Conservation (phyloP, 129 eudicot species). For the Silybum marianum region DNA sequence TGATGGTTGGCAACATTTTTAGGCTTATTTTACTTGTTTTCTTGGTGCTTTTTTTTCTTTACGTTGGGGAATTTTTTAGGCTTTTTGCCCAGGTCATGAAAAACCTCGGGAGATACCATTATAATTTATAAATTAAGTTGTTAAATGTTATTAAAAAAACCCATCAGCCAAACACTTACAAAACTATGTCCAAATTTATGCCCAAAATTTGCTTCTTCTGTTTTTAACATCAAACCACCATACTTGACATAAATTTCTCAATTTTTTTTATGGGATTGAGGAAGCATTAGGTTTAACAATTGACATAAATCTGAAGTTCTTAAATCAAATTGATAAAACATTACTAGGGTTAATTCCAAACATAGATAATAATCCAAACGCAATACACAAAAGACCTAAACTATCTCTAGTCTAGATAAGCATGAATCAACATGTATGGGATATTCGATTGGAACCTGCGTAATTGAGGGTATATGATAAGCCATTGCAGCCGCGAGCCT, state of each 20-base stretch:
- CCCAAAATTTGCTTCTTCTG: not conserved
- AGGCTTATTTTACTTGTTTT: too few species aligned
- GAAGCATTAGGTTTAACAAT: not conserved
- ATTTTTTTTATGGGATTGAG: not conserved
- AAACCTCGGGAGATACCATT: too few species aligned
- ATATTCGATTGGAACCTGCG: constrained; percentile 45
- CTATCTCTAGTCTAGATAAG: not conserved
- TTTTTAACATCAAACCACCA: not conserved
- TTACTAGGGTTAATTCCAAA: constrained; percentile 11
- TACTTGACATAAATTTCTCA: not conserved
- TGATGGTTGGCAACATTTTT: too few species aligned
- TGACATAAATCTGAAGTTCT: not conserved
- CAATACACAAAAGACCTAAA: not conserved
- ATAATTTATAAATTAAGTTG: not conserved
- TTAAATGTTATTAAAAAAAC: not conserved
- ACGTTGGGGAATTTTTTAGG: too few species aligned
- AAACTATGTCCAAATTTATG: not conserved
- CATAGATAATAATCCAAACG: not conserved
- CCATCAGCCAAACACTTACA: not conserved
- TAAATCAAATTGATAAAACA: not conserved
- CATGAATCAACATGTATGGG: not conserved
- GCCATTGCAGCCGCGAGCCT: constrained; percentile 96
- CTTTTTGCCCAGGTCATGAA: too few species aligned
- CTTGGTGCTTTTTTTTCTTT: too few species aligned
- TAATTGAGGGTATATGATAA: constrained; percentile 95